phyloP scores from a whole-genome alignment of 2,329 filamentous ascomycete genomes.

The Colletotrichum paranaense region DNA sequence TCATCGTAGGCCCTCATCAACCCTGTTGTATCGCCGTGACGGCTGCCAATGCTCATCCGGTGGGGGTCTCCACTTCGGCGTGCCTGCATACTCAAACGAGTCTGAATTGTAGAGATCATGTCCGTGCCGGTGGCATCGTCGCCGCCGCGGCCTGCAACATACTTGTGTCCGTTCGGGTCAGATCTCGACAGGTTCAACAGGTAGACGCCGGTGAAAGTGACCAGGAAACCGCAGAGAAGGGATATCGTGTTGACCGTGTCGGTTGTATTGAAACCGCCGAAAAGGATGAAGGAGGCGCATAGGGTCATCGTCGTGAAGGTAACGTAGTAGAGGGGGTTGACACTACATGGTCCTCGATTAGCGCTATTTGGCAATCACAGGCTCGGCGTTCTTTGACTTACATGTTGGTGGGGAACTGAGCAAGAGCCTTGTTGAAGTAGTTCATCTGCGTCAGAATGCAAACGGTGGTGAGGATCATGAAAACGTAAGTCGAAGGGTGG shows the following conservation, averaged over 20 bases:
- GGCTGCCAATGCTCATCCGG: slow-evolving; percentile 72
- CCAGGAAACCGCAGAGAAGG: slow-evolving; percentile 89
- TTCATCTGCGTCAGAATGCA: slow-evolving; percentile 99
- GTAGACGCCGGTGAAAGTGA: slow-evolving; percentile 96
- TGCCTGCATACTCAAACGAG: slow-evolving; percentile 92
- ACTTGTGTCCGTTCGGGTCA: slow-evolving; percentile 83
- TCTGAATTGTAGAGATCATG: slow-evolving; percentile 88
- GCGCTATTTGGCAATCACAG: slow-evolving; percentile 6
- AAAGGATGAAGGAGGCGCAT: slow-evolving; percentile 94
- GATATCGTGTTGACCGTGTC: slow-evolving; percentile 93
- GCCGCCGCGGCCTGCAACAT: slow-evolving; percentile 70
- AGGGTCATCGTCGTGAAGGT: slow-evolving; percentile 96
- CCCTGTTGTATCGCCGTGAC: slow-evolving; percentile 78
- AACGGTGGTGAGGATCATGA: slow-evolving; percentile 90
- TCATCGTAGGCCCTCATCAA: slow-evolving; percentile 92
- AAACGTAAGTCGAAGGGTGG: slow-evolving; percentile 96
- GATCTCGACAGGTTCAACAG: slow-evolving; percentile 93
- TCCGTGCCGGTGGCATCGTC: slow-evolving; percentile 90
- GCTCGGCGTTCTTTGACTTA: slow-evolving; percentile 59
- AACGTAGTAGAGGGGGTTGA: slow-evolving; percentile 97
- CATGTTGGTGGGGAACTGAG: slow-evolving; percentile 98
- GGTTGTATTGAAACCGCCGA: slow-evolving; percentile 94
- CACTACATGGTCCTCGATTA: slow-evolving; percentile 61
- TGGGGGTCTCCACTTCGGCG: slow-evolving; percentile 76
- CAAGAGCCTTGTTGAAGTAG: slow-evolving; percentile 98